A percentile compares a stretch with the other conserved stretches of the same genome.
Evolutionary conservation across 73 alveolate genomes (phyloP).

Genomic region (Effrenium voratum): DNA sequence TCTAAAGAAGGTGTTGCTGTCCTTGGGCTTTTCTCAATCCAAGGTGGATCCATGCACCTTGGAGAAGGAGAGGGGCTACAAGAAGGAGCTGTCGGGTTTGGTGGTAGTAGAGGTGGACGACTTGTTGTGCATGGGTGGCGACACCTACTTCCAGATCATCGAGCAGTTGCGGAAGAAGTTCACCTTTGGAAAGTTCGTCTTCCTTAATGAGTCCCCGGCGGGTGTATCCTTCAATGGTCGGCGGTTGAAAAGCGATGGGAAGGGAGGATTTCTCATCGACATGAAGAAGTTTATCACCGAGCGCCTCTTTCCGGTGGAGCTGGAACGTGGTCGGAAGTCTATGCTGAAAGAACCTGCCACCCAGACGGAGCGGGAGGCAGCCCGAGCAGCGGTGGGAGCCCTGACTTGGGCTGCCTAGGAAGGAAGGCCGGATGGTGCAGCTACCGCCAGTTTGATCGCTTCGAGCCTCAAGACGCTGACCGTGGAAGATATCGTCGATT

Average conservation of each 20-base stretch:
- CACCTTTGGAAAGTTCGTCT: background rate
- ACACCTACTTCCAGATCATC: background rate
- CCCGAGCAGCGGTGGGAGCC: background rate
- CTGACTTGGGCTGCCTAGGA: background rate
- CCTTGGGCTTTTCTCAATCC: background rate
- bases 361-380: background rate
- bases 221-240: background rate
- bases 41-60: background rate
- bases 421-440: background rate
- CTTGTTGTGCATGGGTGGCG: background rate
- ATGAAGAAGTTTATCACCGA: too few relatives aligned
- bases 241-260: background rate
- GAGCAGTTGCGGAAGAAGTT: background rate
- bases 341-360: too few relatives aligned
- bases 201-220: background rate
- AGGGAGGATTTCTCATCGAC: background rate
- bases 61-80: background rate
- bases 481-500: background rate
- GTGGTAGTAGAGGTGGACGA: background rate
- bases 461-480: background rate
- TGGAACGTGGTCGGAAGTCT: too few relatives aligned
- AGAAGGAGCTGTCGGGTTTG: background rate
- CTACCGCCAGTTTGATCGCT: background rate
- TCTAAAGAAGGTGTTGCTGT: background rate
- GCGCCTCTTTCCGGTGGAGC: too few relatives aligned